Evolutionary conservation across 1,284 basidiomycete species (phyloP).

Genomic region (Ceratobasidium sp.): DNA sequence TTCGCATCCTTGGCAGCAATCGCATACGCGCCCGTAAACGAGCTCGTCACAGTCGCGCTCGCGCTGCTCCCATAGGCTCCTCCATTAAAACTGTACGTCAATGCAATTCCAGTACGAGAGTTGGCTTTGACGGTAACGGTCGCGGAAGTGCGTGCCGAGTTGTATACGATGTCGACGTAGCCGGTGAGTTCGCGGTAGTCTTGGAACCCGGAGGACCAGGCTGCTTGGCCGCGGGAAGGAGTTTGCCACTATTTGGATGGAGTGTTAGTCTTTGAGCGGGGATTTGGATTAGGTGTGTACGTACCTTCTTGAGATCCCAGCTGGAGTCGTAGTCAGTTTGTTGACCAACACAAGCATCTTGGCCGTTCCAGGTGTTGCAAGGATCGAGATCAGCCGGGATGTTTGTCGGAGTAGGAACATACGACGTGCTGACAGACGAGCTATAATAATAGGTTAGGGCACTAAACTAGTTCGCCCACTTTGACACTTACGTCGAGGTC

Average conservation of each 20-base stretch:
- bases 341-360: constrained; percentile 8
- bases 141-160: constrained; percentile 34
- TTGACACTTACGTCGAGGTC: constrained; percentile 15
- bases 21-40: constrained; percentile 31
- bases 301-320: constrained; percentile 31
- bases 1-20: constrained; percentile 35
- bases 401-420: constrained; percentile 26
- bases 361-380: constrained; percentile 39
- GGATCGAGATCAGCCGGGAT: constrained; percentile 27
- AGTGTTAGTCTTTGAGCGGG: not conserved
- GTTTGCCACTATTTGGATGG: constrained; percentile 24
- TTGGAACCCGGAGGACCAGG: constrained; percentile 37
- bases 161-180: constrained; percentile 37
- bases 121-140: constrained; percentile 38
- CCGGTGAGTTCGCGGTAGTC: constrained; percentile 41
- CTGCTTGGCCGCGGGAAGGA: constrained; percentile 8
- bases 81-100: constrained; percentile 35
- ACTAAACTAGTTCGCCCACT: not conserved
- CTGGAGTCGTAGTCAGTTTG: constrained; percentile 25
- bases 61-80: constrained; percentile 21
- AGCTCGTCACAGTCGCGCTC: constrained; percentile 27
- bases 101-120: constrained; percentile 26
- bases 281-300: not conserved
- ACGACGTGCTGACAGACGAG: constrained; percentile 25
- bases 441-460: not conserved